Evolutionary conservation across 495 filamentous ascomycete species (phyloP), one percentile per base, ranked within the genome.

Genomic region (Neurospora discreta): DNA sequence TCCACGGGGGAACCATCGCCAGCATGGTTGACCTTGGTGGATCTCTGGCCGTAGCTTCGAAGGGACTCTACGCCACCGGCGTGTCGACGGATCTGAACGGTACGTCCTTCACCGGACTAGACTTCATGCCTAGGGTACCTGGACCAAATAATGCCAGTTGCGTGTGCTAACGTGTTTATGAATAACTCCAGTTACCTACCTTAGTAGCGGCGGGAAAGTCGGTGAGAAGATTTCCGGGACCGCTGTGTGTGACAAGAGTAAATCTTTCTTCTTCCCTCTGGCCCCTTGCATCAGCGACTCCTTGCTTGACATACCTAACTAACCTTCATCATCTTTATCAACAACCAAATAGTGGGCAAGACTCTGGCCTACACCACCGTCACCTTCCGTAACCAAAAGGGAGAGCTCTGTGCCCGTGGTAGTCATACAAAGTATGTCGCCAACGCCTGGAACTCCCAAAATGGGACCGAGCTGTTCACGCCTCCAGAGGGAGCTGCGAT

Each of bases 11-110:
- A 43, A 96, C 95, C 20, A 94, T 98, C 76, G 95, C 95, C 20
- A 93, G 91, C 80, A 93, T 98, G 91, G 94, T 97, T 60, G 95
- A 99, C 76, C 86, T 98, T 0, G 95, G 95, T 5, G 95, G 95
- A 20, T 97, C 93, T 10, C 84, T 99, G 23, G 95, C 95, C 6
- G 94, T 99, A 38, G 94, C 95, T 36, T 98, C 95, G 3, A 89
- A 88, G 74, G 95, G 95, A 0, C 83, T 97, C 1, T 97, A 89
- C 76, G 87, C 92, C 30, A 99, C 95, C 0, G 95, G 95, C 9
- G 94, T 99, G 7, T 94, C 93, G 0, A 98, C 95, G 0, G 95
- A 99, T 78, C 77, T 99, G 11, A 98, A 92, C 75, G 91, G 93
- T 93, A 81, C 74, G 83, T 74, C 38, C 73, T 75, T 38, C 16